These are phyloP conservation scores for Aphanomyces invadans DNA, from an alignment of 352 stramenopile genomes.

Conservation along the genomic window DNA sequence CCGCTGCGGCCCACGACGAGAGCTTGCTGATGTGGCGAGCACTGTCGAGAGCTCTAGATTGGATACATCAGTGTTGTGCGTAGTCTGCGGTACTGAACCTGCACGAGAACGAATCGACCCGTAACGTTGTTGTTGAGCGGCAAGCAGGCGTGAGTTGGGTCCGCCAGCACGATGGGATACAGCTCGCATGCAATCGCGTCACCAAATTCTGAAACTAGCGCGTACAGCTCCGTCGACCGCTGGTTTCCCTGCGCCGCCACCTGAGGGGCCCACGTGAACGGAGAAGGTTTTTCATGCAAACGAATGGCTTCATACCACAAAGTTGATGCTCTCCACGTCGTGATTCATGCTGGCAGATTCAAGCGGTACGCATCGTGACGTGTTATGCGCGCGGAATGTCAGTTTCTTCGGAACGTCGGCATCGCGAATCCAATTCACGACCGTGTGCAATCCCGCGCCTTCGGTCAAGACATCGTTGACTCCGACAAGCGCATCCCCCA, in stretches of 20 bases:
- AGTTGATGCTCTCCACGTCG: conserved; percentile 31
- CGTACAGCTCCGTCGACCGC: conserved; percentile 29
- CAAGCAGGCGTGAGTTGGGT: conserved; percentile 46
- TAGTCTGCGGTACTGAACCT: conserved; percentile 30
- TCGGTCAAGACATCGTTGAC: conserved; percentile 49
- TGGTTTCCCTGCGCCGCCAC: neutral
- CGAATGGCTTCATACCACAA: conserved; percentile 47
- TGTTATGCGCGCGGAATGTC: conserved; percentile 42
- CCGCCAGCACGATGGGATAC: conserved; percentile 41
- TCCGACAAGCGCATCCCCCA: conserved; percentile 50
- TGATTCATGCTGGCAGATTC: conserved; percentile 22
- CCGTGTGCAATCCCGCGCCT: conserved; percentile 31
- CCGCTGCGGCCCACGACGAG: conserved; percentile 46
- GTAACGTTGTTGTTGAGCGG: conserved; percentile 37
- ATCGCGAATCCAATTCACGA: conserved; percentile 34
- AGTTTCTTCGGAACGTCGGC: conserved; percentile 44
- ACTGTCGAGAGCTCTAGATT: conserved; percentile 36
- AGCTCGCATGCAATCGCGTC: conserved; percentile 48
- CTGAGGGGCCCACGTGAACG: neutral
- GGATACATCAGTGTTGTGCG: neutral
- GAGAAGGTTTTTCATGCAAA: neutral
- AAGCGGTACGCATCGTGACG: conserved; percentile 36
- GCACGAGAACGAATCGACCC: conserved; percentile 50
- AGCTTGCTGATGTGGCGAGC: conserved; percentile 60
- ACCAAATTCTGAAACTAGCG: conserved; percentile 48